Percentiles rank a stretch among this genome's conserved stretches.
Evolutionary conservation across 2,329 filamentous ascomycete species (phyloP).

Genomic region (Beauveria australis): DNA sequence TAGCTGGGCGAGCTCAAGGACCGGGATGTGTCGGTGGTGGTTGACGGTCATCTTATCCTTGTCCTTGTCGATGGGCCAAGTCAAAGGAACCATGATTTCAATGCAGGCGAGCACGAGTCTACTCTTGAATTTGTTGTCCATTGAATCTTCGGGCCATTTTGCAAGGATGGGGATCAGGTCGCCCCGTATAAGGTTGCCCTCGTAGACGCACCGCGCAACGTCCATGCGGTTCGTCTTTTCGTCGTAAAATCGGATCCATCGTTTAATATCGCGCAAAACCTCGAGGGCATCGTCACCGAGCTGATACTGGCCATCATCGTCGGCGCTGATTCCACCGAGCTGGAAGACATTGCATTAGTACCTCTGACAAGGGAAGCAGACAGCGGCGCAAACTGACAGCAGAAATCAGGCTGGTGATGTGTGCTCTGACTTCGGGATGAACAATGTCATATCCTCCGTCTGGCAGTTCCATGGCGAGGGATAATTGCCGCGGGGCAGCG

Average conservation of each 20-base stretch:
- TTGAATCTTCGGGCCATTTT: conserved; percentile 65
- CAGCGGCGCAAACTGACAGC: conserved; percentile 53
- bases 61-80: conserved; percentile 83
- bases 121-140: conserved; percentile 66
- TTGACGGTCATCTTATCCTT: conserved; percentile 80
- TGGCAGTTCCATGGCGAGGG: conserved; percentile 42
- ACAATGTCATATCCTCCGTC: conserved; percentile 54
- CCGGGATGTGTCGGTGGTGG: conserved; percentile 84
- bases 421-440: conserved; percentile 85
- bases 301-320: conserved; percentile 74
- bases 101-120: conserved; percentile 78
- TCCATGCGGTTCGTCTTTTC: conserved; percentile 91
- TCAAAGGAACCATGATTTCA: conserved; percentile 85
- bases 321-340: conserved; percentile 76
- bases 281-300: conserved; percentile 90
- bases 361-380: not conserved
- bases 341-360: conserved; percentile 28
- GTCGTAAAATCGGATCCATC: conserved; percentile 92
- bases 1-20: conserved; percentile 79
- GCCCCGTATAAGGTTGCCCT: conserved; percentile 84
- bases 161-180: conserved; percentile 87
- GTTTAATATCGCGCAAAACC: conserved; percentile 84
- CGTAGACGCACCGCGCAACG: conserved; percentile 83
- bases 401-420: conserved; percentile 88
- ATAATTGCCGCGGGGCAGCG: not conserved